Base-by-base conservation (phyloP, 169 alveolate species). In the Plasmodium inui region DNA sequence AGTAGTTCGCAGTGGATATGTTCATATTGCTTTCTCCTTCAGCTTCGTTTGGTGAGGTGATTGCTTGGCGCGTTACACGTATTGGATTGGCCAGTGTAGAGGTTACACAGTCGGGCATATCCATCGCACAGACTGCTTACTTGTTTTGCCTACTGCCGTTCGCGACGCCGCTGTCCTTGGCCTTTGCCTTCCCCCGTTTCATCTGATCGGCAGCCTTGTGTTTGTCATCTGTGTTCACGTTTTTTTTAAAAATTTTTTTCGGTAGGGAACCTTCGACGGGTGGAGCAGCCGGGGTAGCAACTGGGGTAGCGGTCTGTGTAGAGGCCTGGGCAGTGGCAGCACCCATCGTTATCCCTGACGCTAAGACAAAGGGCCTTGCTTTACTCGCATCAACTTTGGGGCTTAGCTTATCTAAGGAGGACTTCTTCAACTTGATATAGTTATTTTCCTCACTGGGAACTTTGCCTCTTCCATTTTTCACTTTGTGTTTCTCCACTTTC, bases 201-300 rank as follows among this genome's bases (percentile, higher is more conserved):
- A 30, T 82, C 26, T 84, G 92, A 71, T 84, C 92, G 76, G 55
- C 32, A 7, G 22, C 10, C 57, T 71, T 67, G 34, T 84, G 70
- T 9, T 46, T 84, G 39, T 84, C 92, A 71, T 84, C 84, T 12
- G 46, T n/a, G 76, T 14, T 84, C 34, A 30, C 26, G 39, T 41
- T 71, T 84, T 70, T 84, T 61, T 83, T 83, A 8, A 61, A 30
- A 34, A 39, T 39, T 83, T 83, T 83, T 84, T 84, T 84, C 50
- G 83, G 92, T 70, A 32, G 28, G 2, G 41, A 2, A 41, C 12
- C 53, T 30, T 30, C 61, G 2, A 19, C n/a, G 26, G 83, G 44
- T 6, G 30, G 28, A 17, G n/a, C 34, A 44, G 22, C 46, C 17
- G 76, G 30, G 76, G 61, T 50, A 50, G 61, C 39, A 34, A 34